phyloP scores from a whole-genome alignment of 2,329 filamentous ascomycete genomes.

The Emericellopsis atlantica region DNA sequence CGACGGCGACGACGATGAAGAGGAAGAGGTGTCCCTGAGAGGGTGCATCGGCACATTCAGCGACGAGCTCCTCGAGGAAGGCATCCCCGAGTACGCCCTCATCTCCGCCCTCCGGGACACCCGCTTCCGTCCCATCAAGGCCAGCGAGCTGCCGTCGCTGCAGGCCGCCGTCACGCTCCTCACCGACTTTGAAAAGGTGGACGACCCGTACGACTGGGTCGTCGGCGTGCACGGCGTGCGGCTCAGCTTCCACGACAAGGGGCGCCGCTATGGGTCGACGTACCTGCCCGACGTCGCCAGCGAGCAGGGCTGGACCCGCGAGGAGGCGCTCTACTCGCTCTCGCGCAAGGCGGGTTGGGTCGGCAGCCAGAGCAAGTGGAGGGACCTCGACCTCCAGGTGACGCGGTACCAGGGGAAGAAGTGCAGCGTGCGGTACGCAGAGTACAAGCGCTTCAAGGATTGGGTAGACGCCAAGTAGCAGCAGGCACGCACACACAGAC shows the following conservation, averaged over 20 bases:
- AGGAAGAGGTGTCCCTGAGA: constrained; percentile 55
- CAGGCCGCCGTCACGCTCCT: constrained; percentile 68
- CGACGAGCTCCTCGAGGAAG: constrained; percentile 56
- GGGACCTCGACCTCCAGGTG: constrained; percentile 64
- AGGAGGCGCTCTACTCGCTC: constrained; percentile 78
- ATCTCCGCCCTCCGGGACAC: constrained; percentile 59
- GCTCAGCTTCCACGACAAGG: constrained; percentile 68
- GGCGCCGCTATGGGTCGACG: constrained; percentile 66
- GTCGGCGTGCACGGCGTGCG: constrained; percentile 78
- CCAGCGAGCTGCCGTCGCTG: constrained; percentile 41
- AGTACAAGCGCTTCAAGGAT: constrained; percentile 69
- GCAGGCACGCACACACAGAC: too few species aligned
- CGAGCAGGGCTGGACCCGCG: constrained; percentile 92
- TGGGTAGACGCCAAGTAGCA: constrained; percentile 39
- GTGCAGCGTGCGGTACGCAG: constrained; percentile 53
- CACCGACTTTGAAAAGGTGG: constrained; percentile 69
- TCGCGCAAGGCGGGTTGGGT: constrained; percentile 94
- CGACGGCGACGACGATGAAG: constrained; percentile 12
- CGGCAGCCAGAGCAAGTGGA: constrained; percentile 69
- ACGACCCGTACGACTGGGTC: constrained; percentile 69
- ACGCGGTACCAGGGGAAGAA: constrained; percentile 82
- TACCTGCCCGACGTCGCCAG: constrained; percentile 85
- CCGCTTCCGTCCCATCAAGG: constrained; percentile 44
- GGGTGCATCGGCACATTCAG: constrained; percentile 97
- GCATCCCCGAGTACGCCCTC: constrained; percentile 68